Evolutionary conservation across 805 yeast species (phyloP).

Genomic region (Saturnispora besseyi): DNA sequence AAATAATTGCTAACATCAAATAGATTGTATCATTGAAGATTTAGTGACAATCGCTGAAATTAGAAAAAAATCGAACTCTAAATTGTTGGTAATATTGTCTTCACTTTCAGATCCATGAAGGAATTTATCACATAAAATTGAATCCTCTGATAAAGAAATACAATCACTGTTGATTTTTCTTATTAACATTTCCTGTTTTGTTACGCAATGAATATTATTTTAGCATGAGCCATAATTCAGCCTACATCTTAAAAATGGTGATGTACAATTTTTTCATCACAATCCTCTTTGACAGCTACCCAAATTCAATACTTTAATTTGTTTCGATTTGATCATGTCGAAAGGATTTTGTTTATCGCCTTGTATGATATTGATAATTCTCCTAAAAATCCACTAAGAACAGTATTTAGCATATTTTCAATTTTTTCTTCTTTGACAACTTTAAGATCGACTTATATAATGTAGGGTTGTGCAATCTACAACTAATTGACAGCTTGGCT

Average conservation of each 20-base stretch:
- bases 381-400: neutral
- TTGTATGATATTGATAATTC: neutral
- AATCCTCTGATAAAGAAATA: neutral
- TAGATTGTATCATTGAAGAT: neutral
- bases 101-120: slow-evolving; percentile 3
- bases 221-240: neutral
- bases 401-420: neutral
- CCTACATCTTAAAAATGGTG: neutral
- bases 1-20: neutral
- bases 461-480: slow-evolving; percentile 3
- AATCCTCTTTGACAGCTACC: neutral
- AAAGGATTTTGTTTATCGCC: neutral
- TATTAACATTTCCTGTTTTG: neutral
- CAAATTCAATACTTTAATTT: neutral
- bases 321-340: neutral
- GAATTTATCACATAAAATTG: neutral
- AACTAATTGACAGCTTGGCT: slow-evolving; percentile 12
- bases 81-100: neutral
- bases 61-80: neutral
- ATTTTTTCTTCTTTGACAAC: neutral
- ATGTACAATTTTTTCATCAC: neutral
- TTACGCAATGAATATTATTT: neutral
- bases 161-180: neutral
- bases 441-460: slow-evolving; percentile 12
- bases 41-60: neutral